These are phyloP conservation scores for Apiospora kogelbergensis DNA, from an alignment of 2,329 filamentous ascomycete species.

Conservation along the genomic window DNA sequence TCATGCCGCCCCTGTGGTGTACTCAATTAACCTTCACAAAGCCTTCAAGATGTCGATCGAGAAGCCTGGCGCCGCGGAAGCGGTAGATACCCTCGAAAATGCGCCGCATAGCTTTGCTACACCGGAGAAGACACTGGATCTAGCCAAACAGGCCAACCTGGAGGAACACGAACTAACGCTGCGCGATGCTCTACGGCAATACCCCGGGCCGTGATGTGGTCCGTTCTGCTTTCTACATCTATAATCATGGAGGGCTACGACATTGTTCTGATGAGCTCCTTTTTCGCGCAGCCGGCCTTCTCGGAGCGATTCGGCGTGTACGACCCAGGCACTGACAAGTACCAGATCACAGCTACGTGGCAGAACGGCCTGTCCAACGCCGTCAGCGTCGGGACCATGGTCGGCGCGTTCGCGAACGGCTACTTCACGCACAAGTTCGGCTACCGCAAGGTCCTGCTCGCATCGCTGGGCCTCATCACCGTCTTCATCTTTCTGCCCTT, in stretches of 20 bases:
- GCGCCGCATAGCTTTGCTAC: neutral
- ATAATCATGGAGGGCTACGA: slow-evolving; percentile 29
- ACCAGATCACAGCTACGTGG: slow-evolving; percentile 41
- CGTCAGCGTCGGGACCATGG: slow-evolving; percentile 35
- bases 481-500: slow-evolving; percentile 38
- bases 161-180: slow-evolving; percentile 11
- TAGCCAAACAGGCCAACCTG: slow-evolving; percentile 11
- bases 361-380: slow-evolving; percentile 35
- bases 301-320: slow-evolving; percentile 27
- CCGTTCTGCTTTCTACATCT: slow-evolving; percentile 23
- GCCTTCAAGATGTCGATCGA: neutral
- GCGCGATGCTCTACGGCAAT: neutral
- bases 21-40: neutral
- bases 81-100: neutral
- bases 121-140: neutral
- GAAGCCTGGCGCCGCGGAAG: neutral
- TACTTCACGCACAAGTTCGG: slow-evolving; percentile 35
- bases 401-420: slow-evolving; percentile 41
- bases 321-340: slow-evolving; percentile 24
- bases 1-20: neutral
- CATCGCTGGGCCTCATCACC: slow-evolving; percentile 30
- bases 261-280: slow-evolving; percentile 30
- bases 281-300: slow-evolving; percentile 32
- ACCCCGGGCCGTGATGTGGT: slow-evolving; percentile 16
- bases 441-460: slow-evolving; percentile 36